A percentile compares a stretch with the other conserved stretches of the same genome.
These are phyloP conservation scores for Ochetophila trinervis DNA, from an alignment of 306 rosid species.

Conservation along the genomic window DNA sequence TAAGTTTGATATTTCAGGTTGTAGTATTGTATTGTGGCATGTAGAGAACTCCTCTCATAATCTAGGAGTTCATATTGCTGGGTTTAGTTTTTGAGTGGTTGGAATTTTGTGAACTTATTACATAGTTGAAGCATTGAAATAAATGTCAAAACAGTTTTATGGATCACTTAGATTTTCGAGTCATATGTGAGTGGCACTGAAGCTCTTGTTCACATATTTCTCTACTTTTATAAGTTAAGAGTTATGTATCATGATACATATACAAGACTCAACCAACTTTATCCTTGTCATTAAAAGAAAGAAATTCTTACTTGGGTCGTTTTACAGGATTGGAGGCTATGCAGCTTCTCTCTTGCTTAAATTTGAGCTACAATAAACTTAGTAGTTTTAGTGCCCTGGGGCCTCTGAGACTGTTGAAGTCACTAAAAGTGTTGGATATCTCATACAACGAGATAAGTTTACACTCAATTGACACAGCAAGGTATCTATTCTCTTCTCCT, in stretches of 20 bases:
- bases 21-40: not conserved
- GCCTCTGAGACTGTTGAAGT: slow-evolving; percentile 58
- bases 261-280: not conserved
- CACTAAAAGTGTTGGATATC: slow-evolving; percentile 62
- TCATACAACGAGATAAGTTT: slow-evolving; percentile 68
- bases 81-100: not conserved
- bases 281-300: not conserved
- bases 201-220: not conserved
- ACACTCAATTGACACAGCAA: slow-evolving; percentile 63
- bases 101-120: not conserved
- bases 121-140: not conserved
- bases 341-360: slow-evolving; percentile 80
- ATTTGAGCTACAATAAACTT: slow-evolving; percentile 70
- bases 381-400: slow-evolving; percentile 65
- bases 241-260: slow-evolving; percentile 11
- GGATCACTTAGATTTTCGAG: not conserved
- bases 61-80: not conserved
- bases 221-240: not conserved
- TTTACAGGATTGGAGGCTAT: slow-evolving; percentile 83
- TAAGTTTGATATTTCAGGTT: not conserved
- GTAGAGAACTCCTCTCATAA: not conserved
- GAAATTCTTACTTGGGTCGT: slow-evolving; percentile 23
- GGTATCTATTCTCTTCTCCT: slow-evolving; percentile 75
- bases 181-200: not conserved
- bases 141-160: not conserved